These are phyloP conservation scores for Astragalus membranaceus DNA, from an alignment of 306 rosid genomes.

Conservation along the genomic window DNA sequence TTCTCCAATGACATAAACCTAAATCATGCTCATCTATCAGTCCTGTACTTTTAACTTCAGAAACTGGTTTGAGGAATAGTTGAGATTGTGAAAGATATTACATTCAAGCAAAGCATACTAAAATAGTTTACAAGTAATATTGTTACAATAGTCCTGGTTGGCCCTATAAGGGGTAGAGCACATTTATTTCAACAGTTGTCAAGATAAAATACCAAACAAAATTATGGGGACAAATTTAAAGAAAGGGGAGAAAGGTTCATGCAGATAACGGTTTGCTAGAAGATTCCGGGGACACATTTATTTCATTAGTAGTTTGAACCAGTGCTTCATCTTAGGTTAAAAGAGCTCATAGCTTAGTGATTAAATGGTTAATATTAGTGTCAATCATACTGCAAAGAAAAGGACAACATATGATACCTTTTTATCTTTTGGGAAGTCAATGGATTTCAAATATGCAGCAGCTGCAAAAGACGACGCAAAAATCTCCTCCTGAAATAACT, in stretches of 20 bases:
- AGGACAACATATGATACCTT: slow-evolving; percentile 43
- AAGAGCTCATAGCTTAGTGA: background rate
- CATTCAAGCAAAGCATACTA: background rate
- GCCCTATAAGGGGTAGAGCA: too few species aligned
- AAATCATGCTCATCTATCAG: slow-evolving; percentile 29
- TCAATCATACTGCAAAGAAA: background rate
- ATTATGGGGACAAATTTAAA: too few species aligned
- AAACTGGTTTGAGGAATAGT: background rate
- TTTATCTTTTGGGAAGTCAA: slow-evolving; percentile 85
- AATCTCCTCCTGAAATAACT: slow-evolving; percentile 77
- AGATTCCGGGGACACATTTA: too few species aligned
- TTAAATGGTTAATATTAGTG: background rate
- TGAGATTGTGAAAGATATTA: background rate
- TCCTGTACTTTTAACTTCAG: slow-evolving; percentile 17
- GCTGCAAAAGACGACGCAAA: slow-evolving; percentile 99
- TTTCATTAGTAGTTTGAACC: background rate
- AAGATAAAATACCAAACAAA: too few species aligned
- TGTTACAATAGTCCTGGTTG: too few species aligned
- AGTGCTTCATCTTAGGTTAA: background rate
- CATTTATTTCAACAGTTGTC: too few species aligned
- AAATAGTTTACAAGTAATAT: background rate
- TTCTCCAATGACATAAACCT: slow-evolving; percentile 98
- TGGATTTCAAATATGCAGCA: slow-evolving; percentile 89
- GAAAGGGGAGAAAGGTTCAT: too few species aligned
- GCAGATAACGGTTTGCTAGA: too few species aligned